phyloP scores from a whole-genome alignment of 2,329 filamentous ascomycete species.

The Penicillium sp. region DNA sequence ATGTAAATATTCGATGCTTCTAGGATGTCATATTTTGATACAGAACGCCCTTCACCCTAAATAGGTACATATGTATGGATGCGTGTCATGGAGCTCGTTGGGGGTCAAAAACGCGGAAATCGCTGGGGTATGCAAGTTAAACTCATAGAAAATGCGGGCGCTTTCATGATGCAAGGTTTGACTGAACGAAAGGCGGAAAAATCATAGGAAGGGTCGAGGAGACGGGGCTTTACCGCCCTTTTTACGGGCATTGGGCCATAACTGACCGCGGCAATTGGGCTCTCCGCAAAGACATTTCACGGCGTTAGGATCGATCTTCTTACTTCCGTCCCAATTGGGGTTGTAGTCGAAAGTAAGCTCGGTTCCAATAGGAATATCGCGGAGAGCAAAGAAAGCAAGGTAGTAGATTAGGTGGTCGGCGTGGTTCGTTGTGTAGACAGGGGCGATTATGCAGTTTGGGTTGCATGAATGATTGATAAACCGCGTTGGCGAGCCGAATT shows the following conservation, averaged over 20 bases:
- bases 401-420: constrained; percentile 42
- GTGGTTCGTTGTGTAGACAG: constrained; percentile 39
- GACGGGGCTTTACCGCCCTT: constrained; percentile 23
- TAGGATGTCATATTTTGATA: too few species aligned
- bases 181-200: background rate
- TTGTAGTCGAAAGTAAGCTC: constrained; percentile 50
- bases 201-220: too few species aligned
- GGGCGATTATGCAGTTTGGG: constrained; percentile 45
- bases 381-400: constrained; percentile 46
- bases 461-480: constrained; percentile 50
- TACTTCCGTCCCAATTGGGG: constrained; percentile 25
- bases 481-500: constrained; percentile 41
- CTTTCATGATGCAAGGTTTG: background rate
- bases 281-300: constrained; percentile 45
- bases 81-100: background rate
- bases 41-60: too few species aligned
- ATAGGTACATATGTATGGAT: background rate
- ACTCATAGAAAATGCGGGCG: background rate
- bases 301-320: constrained; percentile 34
- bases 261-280: constrained; percentile 40
- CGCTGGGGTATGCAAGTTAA: background rate
- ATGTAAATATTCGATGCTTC: too few species aligned
- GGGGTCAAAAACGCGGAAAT: background rate
- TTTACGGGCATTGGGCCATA: constrained; percentile 43
- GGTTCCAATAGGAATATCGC: constrained; percentile 38